A percentile compares a stretch with the other conserved stretches of the same genome.
Evolutionary conservation across 805 yeast species (phyloP).

Genomic region (Ogataea paraovalis): DNA sequence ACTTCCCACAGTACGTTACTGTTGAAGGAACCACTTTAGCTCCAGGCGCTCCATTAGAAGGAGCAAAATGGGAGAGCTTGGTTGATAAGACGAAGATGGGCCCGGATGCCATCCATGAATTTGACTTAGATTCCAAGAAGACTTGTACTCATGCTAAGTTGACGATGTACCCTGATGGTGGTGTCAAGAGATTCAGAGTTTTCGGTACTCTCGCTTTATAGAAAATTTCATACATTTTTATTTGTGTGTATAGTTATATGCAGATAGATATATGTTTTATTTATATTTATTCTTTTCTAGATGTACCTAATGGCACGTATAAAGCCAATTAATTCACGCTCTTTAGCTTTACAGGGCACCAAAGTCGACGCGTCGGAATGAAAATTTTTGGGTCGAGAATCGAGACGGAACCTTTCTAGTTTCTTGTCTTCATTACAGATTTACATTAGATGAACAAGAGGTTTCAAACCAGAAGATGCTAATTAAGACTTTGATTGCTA

Average conservation of each 20-base stretch:
- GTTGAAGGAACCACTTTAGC: slow-evolving; percentile 54
- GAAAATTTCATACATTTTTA: neutral
- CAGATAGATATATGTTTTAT: neutral
- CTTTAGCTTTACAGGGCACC: too few species aligned
- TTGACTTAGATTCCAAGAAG: slow-evolving; percentile 29
- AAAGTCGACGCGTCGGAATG: neutral
- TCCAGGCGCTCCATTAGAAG: slow-evolving; percentile 31
- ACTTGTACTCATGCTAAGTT: slow-evolving; percentile 67
- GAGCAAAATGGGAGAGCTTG: slow-evolving; percentile 52
- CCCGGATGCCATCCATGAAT: slow-evolving; percentile 80
- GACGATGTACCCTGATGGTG: slow-evolving; percentile 94
- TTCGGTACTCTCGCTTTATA: slow-evolving; percentile 46
- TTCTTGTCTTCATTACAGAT: too few species aligned
- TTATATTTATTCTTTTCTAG: neutral
- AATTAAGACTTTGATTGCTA: too few species aligned
- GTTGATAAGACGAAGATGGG: slow-evolving; percentile 70
- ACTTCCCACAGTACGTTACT: slow-evolving; percentile 79
- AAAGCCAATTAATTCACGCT: too few species aligned
- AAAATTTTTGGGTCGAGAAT: neutral
- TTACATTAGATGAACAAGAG: too few species aligned
- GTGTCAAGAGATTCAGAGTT: slow-evolving; percentile 86
- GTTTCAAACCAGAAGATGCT: too few species aligned
- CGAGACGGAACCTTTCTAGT: too few species aligned
- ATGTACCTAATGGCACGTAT: too few species aligned
- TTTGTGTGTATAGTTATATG: neutral